Percentiles rank a stretch among this genome's conserved stretches.
These are phyloP conservation scores for Hymenoscyphus repandus DNA, from an alignment of 2,329 filamentous ascomycete species.

Conservation along the genomic window DNA sequence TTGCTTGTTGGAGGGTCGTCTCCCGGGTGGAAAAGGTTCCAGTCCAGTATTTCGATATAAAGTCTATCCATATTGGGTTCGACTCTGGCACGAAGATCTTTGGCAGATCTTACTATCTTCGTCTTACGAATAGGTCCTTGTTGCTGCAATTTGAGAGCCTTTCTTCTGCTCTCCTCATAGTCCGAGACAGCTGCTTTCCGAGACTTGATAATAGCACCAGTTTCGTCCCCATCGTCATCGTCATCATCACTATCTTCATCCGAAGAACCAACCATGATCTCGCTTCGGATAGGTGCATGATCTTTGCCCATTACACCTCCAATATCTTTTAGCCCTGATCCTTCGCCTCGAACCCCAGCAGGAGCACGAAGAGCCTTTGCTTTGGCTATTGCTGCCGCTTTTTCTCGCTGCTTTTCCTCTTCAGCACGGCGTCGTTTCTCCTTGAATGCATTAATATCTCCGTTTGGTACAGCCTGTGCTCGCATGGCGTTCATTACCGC, in stretches of 20 bases:
- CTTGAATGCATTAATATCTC: slow-evolving; percentile 51
- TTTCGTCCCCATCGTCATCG: slow-evolving; percentile 60
- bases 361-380: slow-evolving; percentile 56
- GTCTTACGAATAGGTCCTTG: slow-evolving; percentile 78
- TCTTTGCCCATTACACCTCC: slow-evolving; percentile 73
- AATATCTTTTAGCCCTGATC: slow-evolving; percentile 70
- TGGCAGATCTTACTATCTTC: slow-evolving; percentile 73
- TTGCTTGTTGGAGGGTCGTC: slow-evolving; percentile 77
- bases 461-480: slow-evolving; percentile 15
- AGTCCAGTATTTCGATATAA: slow-evolving; percentile 81
- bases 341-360: slow-evolving; percentile 63
- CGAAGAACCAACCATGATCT: slow-evolving; percentile 83
- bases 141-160: slow-evolving; percentile 45
- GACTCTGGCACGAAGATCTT: slow-evolving; percentile 90
- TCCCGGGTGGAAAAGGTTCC: slow-evolving; percentile 90
- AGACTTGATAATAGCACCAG: slow-evolving; percentile 39
- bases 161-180: slow-evolving; percentile 41
- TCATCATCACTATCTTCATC: slow-evolving; percentile 70
- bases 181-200: slow-evolving; percentile 36
- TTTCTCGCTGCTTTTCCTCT: slow-evolving; percentile 67
- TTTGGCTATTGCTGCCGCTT: slow-evolving; percentile 65
- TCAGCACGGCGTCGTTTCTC: slow-evolving; percentile 70
- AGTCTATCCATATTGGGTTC: slow-evolving; percentile 82
- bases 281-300: slow-evolving; percentile 66
- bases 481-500: slow-evolving; percentile 24